Percentiles rank a stretch among this genome's conserved stretches.
phyloP scores from a whole-genome alignment of 192 early-diverging fungal species.

The Coemansia asiatica region DNA sequence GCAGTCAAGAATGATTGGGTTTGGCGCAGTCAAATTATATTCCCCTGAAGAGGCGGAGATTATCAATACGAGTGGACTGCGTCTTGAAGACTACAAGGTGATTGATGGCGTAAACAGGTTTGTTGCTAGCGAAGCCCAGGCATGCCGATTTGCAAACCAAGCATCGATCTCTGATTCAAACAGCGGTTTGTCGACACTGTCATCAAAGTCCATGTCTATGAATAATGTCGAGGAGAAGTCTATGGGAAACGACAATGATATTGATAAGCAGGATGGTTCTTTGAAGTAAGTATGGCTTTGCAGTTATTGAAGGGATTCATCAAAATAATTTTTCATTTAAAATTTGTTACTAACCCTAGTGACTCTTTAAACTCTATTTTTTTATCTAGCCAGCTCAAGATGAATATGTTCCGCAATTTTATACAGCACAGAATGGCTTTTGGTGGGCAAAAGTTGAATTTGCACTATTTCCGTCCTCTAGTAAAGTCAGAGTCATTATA shows the following conservation, averaged over 20 bases:
- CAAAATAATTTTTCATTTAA: no score
- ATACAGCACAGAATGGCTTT: conserved; percentile 28
- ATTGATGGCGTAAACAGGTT: conserved; percentile 6
- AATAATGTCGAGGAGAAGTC: background rate
- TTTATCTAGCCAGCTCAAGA: conserved; percentile 28
- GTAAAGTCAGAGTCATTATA: conserved; percentile 25
- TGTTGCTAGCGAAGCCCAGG: conserved; percentile 7
- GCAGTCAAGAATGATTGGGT: background rate
- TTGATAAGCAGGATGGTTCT: background rate
- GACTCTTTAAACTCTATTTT: background rate
- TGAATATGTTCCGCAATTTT: conserved; percentile 33
- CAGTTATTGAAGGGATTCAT: no score
- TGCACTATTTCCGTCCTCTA: conserved; percentile 29
- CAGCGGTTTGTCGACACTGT: no score
- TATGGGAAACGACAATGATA: background rate
- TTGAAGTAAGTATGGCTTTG: conserved; percentile 4
- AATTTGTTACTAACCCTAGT: background rate
- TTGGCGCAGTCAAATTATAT: background rate
- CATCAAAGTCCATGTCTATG: no score
- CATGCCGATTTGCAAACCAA: background rate
- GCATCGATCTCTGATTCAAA: no score
- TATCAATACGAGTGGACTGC: conserved; percentile 3
- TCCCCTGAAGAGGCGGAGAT: conserved; percentile 1
- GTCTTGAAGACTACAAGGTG: background rate
- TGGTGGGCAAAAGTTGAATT: conserved; percentile 6